Evolutionary conservation across 2,329 filamentous ascomycete genomes (phyloP).

Genomic region (Penicillium sp.): DNA sequence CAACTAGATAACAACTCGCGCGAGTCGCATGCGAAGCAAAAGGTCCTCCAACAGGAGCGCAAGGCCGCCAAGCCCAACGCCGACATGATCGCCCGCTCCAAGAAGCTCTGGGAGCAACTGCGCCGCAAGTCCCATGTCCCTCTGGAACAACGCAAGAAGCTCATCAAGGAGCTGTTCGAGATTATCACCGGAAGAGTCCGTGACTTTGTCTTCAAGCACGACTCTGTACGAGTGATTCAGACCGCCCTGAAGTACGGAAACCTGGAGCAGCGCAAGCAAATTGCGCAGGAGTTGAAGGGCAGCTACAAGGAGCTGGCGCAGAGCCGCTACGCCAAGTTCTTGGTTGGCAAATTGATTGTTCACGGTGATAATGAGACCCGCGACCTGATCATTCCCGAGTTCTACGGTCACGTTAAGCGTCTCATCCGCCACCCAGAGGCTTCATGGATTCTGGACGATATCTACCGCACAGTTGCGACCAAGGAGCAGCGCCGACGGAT

Average conservation of each 20-base stretch:
- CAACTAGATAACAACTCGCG: slow-evolving; percentile 66
- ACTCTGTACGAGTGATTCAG: slow-evolving; percentile 94
- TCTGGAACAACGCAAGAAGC: slow-evolving; percentile 79
- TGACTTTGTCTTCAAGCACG: slow-evolving; percentile 98
- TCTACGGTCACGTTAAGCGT: slow-evolving; percentile 89
- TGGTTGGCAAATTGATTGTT: slow-evolving; percentile 94
- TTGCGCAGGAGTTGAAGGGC: slow-evolving; percentile 82
- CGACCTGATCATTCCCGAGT: slow-evolving; percentile 87
- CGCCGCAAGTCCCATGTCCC: slow-evolving; percentile 92
- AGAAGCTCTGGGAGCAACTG: slow-evolving; percentile 96
- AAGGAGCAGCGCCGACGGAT: slow-evolving; percentile 82
- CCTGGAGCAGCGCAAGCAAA: slow-evolving; percentile 78
- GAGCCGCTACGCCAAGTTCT: slow-evolving; percentile 95
- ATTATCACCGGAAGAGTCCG: slow-evolving; percentile 90
- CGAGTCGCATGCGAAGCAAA: slow-evolving; percentile 93
- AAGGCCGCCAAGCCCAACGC: slow-evolving; percentile 92
- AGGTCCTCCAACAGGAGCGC: slow-evolving; percentile 80
- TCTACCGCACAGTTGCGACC: slow-evolving; percentile 86
- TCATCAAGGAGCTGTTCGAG: slow-evolving; percentile 85
- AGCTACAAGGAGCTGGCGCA: slow-evolving; percentile 83
- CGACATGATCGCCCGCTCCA: slow-evolving; percentile 82
- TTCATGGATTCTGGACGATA: slow-evolving; percentile 96
- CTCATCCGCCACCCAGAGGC: slow-evolving; percentile 96
- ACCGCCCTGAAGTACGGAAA: slow-evolving; percentile 96
- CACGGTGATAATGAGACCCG: slow-evolving; percentile 85